Base-by-base conservation (phyloP, 179 eudicot genomes). In the Nepenthes alata region DNA sequence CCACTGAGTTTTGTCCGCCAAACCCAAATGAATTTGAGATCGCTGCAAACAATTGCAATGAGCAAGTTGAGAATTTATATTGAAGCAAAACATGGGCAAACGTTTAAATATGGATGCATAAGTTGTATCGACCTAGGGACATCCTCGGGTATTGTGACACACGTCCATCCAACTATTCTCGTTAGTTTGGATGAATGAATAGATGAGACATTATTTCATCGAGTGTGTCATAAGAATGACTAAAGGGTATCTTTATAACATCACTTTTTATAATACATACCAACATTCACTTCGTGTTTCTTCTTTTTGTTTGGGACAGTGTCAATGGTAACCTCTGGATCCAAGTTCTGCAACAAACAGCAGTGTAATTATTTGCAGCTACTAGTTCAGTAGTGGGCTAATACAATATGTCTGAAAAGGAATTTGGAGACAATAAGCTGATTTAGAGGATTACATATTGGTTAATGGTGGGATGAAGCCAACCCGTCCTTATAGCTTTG, bases 1-100 rank as follows among this genome's bases (percentile, higher is more conserved):
- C 76, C 48, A 79, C 81, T 2, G 81, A 72, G 55, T 82, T 82
- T 41, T 79, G 83, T 55, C 83, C 86, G 8, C 86, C 84, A 47
- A 79, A 76, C 57, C 86, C 86, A 41, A 79, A 82, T 35, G 84
- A 74, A 50, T 79, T 79, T 37, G 86, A 82, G 67, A 82, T 79
- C 15, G 69, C 80, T 79, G 84, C 72, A 41, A 41, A 68, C 39
- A 8, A 35, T 9, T 16, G 10, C 25, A 47, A 55, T 44, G 25
- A 25, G 25, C 25, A 25, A 25, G 25, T 25, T 25, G 25, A 25
- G 25, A 25, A 25, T 25, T 25, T 25, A 25, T 25, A 25, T 25
- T 25, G 25, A 25, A 25, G 37, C 15, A 34, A 52, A 35, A 13
- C n/a, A 54, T 14, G 16, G 15, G 15, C 25, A n/a, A 35, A 14